Base-by-base conservation (phyloP, 1,284 basidiomycete species). In the Irpex rosettiformis region DNA sequence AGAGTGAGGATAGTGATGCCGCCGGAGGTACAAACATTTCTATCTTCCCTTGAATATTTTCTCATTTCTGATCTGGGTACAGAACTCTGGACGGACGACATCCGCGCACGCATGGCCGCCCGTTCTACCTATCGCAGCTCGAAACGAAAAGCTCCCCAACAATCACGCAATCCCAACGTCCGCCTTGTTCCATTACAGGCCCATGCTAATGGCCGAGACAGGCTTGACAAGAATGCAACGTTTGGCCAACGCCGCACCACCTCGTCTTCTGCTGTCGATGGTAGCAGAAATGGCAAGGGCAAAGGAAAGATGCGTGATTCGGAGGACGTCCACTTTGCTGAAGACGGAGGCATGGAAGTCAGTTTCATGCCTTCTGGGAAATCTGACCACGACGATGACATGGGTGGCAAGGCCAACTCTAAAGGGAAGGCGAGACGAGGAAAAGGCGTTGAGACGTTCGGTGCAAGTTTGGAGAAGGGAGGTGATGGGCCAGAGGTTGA, bases 401-500 rank as follows among this genome's bases (percentile, higher is more conserved):
- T 74, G 40, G 71, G 69, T 27, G 65, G 63, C 21, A 62, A 60
- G n/a, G 70, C 71, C 58, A 69, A 66, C 61, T 66, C 65, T 33
- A 60, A 54, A 22, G 58, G 59, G 18, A 59, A 61, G 59, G 28
- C 52, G 52, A 77, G 75, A 48, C 73, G 72, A 62, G 75, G 80
- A 65, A 85, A 86, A 68, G 85, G 86, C 18, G 84, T 88, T 42
- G 90, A 95, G 70, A 78, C 73, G 61, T 96, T 94, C 72, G 96
- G 89, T 52, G 89, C 83, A 51, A 94, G 90, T 27, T 79, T 94
- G 85, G 94, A 94, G 78, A 89, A 81, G 70, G 92, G 91, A 6
- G 79, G 81, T 1, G 78, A 78, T 55, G 81, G 82, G 27, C 69
- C 71, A 8, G 74, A 75, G 43, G 65, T 68, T 18, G 78, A 78